These are phyloP conservation scores for Hymenoscyphus repandus DNA, from an alignment of 2,329 filamentous ascomycete species.

Conservation along the genomic window DNA sequence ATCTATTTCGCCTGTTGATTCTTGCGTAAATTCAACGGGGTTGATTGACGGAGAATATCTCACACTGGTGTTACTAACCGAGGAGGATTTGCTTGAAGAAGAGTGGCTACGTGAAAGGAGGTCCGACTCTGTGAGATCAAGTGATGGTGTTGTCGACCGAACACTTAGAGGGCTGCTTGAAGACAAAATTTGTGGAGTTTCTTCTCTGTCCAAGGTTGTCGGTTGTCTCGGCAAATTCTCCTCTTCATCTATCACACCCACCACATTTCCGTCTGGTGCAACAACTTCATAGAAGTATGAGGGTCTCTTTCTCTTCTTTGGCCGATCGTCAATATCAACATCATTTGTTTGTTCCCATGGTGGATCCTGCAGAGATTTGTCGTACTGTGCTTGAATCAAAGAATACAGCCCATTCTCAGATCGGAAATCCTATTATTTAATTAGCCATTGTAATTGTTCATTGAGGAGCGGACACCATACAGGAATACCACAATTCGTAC, in stretches of 20 bases:
- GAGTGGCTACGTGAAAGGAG: not conserved
- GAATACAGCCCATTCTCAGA: slow-evolving; percentile 69
- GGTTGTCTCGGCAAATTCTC: not conserved
- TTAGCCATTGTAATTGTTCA: not conserved
- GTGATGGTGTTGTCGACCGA: slow-evolving; percentile 1
- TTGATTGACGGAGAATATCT: not conserved
- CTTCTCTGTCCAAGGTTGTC: slow-evolving; percentile 2
- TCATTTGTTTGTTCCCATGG: slow-evolving; percentile 29
- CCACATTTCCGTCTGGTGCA: slow-evolving; percentile 25
- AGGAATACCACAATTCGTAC: slow-evolving; percentile 70
- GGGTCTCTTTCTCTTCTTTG: slow-evolving; percentile 26
- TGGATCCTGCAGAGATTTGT: slow-evolving; percentile 41
- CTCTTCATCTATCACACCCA: slow-evolving; percentile 24
- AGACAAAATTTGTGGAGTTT: slow-evolving; percentile 8
- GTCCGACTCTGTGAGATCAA: not conserved
- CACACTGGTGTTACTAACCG: not conserved
- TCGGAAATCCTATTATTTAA: slow-evolving; percentile 55
- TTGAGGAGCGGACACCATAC: slow-evolving; percentile 38
- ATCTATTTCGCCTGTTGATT: no score
- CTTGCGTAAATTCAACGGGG: no score
- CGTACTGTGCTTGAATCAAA: slow-evolving; percentile 63
- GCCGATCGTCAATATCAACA: slow-evolving; percentile 31
- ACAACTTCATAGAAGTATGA: slow-evolving; percentile 29
- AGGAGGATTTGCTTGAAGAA: not conserved
- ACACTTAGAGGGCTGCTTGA: slow-evolving; percentile 7